Percentiles rank a stretch among this genome's conserved stretches.
phyloP scores from a whole-genome alignment of 2,329 filamentous ascomycete genomes.

The Botryotinia globosa region DNA sequence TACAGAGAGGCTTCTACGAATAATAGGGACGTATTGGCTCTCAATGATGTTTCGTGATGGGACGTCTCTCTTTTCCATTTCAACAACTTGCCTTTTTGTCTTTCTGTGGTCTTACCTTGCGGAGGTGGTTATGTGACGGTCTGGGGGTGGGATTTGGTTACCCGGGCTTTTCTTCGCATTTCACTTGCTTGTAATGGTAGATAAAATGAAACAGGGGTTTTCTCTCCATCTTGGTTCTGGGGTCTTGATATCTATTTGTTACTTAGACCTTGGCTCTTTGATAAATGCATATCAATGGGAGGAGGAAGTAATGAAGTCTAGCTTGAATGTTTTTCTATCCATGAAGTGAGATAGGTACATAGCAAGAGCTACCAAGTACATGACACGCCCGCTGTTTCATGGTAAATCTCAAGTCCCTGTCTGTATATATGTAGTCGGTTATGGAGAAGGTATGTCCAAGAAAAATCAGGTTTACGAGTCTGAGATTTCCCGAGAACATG shows the following conservation, averaged over 20 bases:
- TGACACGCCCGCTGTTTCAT: neutral
- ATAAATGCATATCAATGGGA: neutral
- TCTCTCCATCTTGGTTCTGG: neutral
- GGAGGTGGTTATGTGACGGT: conserved; percentile 1
- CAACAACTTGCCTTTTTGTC: neutral
- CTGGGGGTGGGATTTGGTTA: neutral
- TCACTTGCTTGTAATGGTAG: conserved; percentile 29
- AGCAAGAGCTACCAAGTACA: neutral
- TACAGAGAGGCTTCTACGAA: neutral
- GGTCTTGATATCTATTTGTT: neutral
- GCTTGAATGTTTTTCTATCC: neutral
- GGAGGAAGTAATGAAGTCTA: neutral
- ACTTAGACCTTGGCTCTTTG: neutral
- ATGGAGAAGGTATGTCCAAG: neutral
- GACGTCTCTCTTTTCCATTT: neutral
- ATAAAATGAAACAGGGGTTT: conserved; percentile 17
- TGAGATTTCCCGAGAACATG: neutral
- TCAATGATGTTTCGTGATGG: conserved; percentile 3
- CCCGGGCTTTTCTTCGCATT: conserved; percentile 1
- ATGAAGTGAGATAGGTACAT: neutral
- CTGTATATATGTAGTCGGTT: neutral
- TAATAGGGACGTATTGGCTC: neutral
- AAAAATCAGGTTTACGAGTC: neutral
- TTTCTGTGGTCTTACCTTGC: conserved; percentile 2
- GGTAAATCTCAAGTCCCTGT: neutral